phyloP scores from a whole-genome alignment of 495 filamentous ascomycete genomes.

The Cetradonia linearis region DNA sequence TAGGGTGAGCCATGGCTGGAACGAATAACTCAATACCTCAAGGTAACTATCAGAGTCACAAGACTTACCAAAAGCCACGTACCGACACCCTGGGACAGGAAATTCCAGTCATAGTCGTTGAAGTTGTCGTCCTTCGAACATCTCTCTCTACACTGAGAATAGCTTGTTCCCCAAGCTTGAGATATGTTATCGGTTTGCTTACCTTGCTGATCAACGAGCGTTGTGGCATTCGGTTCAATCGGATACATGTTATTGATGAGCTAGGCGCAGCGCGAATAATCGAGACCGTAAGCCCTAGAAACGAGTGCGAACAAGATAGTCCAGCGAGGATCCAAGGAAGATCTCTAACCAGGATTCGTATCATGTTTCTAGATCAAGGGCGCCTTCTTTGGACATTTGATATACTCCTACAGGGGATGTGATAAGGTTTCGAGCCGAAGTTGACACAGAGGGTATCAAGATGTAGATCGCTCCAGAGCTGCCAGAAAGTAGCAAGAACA shows the following conservation, averaged over 20 bases:
- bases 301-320: neutral
- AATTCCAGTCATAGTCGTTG: neutral
- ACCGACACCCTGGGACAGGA: neutral
- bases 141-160: neutral
- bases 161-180: neutral
- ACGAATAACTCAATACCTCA: neutral
- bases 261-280: neutral
- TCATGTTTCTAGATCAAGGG: neutral
- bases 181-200: neutral
- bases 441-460: too few species aligned
- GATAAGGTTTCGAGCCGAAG: neutral
- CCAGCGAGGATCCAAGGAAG: neutral
- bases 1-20: slow-evolving; percentile 9
- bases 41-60: neutral
- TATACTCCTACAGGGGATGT: neutral
- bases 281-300: neutral
- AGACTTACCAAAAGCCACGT: neutral
- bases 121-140: neutral
- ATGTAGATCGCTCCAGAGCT: too few species aligned
- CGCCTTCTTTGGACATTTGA: too few species aligned
- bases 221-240: neutral
- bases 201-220: neutral
- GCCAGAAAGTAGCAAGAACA: neutral
- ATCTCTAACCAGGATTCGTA: neutral
- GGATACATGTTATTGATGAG: neutral